Evolutionary conservation across 352 stramenopile species (phyloP), one percentile per base, ranked within the genome.

Genomic region (Phytophthora megakarya): DNA sequence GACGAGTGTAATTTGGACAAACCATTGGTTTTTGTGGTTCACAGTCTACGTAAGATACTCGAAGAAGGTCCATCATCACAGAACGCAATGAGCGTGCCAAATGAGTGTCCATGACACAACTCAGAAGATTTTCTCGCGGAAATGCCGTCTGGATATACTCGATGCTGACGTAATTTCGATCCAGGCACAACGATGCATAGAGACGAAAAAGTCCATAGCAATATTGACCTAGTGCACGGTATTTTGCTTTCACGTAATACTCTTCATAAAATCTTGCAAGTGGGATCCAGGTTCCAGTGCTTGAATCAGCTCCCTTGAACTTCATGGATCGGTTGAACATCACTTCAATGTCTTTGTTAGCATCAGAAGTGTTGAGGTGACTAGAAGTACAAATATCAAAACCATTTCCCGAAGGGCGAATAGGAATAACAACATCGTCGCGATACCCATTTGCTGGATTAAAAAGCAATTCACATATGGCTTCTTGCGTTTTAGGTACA

Each of bases 161-260:
- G 40, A 92, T 92, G 49, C 80, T 88, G 22, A 87, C 67, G 43
- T 92, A 92, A 68, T 92, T 92, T 38, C 83, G 78, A 65, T 92
- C 83, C 28, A 87, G 55, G 16, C 83, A 92, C 5, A 92, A 55
- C 4, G 79, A 84, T n/a, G 83, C 70, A 53, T 90, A 92, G 1
- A 92, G 68, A 10, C 81, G 80, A 22, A 92, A 78, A 12, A 92
- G 56, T 6, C 83, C 83, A 37, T 88, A 90, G 69, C 80, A 90
- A 46, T 92, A 92, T 52, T 88, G 79, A 0, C 73, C 79, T 12
- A 92, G 57, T 7, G 62, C 67, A 6, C 77, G 73, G 33, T 84
- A 57, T 42, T 81, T 84, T 9, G 70, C 70, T 26, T 64, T 58
- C 15, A 76, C 35, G 33, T 89, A 89, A 45, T 88, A 92, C 11